Conservation (phyloP, 306 rosid species). For the Trichosanthes truncata region DNA sequence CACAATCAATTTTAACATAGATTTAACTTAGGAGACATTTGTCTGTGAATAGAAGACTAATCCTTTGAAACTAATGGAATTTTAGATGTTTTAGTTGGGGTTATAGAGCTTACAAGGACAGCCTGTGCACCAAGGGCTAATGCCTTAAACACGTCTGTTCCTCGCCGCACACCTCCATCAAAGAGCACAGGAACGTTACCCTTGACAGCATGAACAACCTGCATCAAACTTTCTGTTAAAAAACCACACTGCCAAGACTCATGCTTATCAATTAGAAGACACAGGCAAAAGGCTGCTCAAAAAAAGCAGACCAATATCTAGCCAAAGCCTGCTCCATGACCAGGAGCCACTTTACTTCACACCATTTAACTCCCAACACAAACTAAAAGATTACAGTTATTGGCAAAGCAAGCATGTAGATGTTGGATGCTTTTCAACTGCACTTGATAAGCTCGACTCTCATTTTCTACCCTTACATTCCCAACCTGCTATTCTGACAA, state of each 20-base stretch:
- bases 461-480: neutral
- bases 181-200: constrained; percentile 45
- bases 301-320: too few species aligned
- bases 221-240: neutral
- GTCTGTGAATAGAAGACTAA: neutral
- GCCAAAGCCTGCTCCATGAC: too few species aligned
- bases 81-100: neutral
- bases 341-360: neutral
- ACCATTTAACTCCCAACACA: neutral
- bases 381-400: neutral
- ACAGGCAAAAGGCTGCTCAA: too few species aligned
- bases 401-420: neutral
- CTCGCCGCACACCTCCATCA: constrained; percentile 61
- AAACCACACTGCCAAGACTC: neutral
- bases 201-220: constrained; percentile 44
- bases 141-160: constrained; percentile 63
- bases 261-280: neutral
- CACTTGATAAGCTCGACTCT: neutral
- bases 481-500: neutral
- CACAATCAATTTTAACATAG: neutral
- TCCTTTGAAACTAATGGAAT: too few species aligned
- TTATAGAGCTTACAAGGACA: constrained; percentile 35
- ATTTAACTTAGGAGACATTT: too few species aligned
- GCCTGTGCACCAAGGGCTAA: constrained; percentile 61
- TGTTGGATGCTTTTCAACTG: too few species aligned